These are phyloP conservation scores for Purshia tridentata DNA, from an alignment of 306 rosid species.

Conservation along the genomic window DNA sequence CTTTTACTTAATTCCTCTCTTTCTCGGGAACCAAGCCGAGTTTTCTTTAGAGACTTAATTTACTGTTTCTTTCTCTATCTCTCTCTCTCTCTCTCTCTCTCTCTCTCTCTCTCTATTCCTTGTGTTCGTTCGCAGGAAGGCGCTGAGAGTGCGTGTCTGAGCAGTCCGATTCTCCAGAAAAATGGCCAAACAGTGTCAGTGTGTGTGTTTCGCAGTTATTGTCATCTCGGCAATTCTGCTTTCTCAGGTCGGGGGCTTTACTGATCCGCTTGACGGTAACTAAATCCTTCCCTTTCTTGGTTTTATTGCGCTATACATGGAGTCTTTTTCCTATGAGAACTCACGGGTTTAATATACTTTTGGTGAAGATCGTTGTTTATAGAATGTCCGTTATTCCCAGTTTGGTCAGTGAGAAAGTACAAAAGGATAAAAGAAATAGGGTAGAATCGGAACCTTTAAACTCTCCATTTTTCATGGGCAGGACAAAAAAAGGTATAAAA, in stretches of 20 bases:
- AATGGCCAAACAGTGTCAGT: slow-evolving; percentile 36
- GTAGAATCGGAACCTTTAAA: neutral
- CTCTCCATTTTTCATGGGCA: neutral
- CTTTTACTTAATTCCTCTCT: neutral
- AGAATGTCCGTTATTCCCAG: neutral
- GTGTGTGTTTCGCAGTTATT: slow-evolving; percentile 27
- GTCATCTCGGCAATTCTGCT: slow-evolving; percentile 47
- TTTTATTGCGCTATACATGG: slow-evolving; percentile 3
- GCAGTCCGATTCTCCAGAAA: slow-evolving; percentile 26
- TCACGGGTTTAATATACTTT: neutral
- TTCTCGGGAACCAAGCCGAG: slow-evolving; percentile 6
- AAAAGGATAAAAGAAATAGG: neutral
- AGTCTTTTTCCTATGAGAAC: neutral
- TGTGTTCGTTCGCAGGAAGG: too few relatives aligned
- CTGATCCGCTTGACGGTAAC: slow-evolving; percentile 58
- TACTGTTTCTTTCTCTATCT: neutral
- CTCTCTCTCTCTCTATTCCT: too few relatives aligned
- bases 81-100: neutral
- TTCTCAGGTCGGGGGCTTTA: slow-evolving; percentile 43
- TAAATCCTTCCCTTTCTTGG: slow-evolving; percentile 11
- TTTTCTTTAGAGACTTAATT: neutral
- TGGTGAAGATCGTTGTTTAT: neutral
- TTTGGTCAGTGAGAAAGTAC: slow-evolving; percentile 22
- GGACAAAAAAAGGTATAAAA: neutral
- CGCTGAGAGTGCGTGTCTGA: too few relatives aligned